Evolutionary conservation across 345 rosid genomes (phyloP), one percentile per base, ranked within the genome.

Genomic region (Gossypium anomalum): DNA sequence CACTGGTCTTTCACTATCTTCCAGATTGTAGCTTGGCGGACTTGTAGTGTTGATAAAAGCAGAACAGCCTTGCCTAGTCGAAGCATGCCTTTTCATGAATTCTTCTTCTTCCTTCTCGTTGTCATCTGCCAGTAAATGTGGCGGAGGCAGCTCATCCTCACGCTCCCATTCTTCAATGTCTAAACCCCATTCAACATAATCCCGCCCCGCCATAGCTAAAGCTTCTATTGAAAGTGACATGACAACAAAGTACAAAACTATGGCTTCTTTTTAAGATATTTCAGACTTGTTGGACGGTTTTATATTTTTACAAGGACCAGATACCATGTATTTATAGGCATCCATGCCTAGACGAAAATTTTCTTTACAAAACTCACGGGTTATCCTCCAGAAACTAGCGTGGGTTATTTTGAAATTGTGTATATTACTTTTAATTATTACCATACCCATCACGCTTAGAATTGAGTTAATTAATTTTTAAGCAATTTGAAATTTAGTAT

Each of bases 211-310:
- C 74, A 70, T 70, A 10, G 74, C 74, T 34, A 70, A 53, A 53
- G 74, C 74, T 70, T 70, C 74, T 1, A 70, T 27, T 3, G 74
- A 70, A 70, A 70, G 27, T 11, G 63, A 53, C 74, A 70, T 70
- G 73, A 23, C 12, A 34, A 34, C 38, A 34, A 34, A 34, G 7
- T 34, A 34, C 38, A 34, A 34, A 34, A 34, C 38, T 34, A 4
- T 34, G 38, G 7, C 48, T 45, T 45, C 48, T 10, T 1, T 45
- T 45, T 45, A 9, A 34, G 38, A 34, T 34, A 34, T 34, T 34
- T 34, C 38, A 34, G 38, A 34, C 38, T 34, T 34, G 1, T 34
- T 34, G 38, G 38, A 4, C 38, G 38, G 38, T 34, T 34, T 34
- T 4, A 34, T 4, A 4, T 0, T 34, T 34, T 34, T 34, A 34